phyloP scores from a whole-genome alignment of 228 moss, liverwort and hornwort species.

The Sphagnum fallax region DNA sequence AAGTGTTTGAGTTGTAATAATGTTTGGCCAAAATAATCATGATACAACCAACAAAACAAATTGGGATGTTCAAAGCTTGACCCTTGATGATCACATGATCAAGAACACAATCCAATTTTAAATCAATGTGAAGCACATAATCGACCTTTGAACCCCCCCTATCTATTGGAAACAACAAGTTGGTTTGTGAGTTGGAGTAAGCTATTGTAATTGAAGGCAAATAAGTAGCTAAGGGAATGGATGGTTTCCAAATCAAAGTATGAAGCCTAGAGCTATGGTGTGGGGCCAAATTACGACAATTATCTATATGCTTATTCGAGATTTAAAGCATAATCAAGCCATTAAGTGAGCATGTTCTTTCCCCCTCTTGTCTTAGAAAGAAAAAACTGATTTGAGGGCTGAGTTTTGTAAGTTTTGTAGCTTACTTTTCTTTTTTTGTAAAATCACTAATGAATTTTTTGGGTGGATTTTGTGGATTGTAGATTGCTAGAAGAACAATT shows the following conservation, averaged over 20 bases:
- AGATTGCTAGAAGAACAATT: slow-evolving; percentile 62
- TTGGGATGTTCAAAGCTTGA: too few relatives aligned
- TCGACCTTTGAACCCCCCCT: too few relatives aligned
- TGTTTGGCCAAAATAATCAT: too few relatives aligned
- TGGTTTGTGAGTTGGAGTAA: too few relatives aligned
- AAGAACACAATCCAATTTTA: too few relatives aligned
- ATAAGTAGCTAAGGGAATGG: too few relatives aligned
- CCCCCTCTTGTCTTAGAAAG: background rate
- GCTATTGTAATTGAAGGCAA: too few relatives aligned
- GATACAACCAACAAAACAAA: too few relatives aligned
- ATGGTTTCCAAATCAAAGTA: background rate
- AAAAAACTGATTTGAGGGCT: background rate
- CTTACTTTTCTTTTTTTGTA: background rate
- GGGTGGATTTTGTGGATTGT: background rate
- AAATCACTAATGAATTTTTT: background rate
- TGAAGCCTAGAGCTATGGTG: slow-evolving; percentile 33
- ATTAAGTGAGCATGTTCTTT: slow-evolving; percentile 27
- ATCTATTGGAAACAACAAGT: too few relatives aligned
- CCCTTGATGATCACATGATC: too few relatives aligned
- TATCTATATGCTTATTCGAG: slow-evolving; percentile 62
- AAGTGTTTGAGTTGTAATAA: too few relatives aligned
- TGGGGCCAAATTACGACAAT: slow-evolving; percentile 68
- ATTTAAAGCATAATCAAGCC: slow-evolving; percentile 36
- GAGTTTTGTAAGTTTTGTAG: background rate
- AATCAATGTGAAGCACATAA: too few relatives aligned